A percentile compares a stretch with the other conserved stretches of the same genome.
phyloP scores from a whole-genome alignment of 495 filamentous ascomycete species.

The Filosporella fistucella region DNA sequence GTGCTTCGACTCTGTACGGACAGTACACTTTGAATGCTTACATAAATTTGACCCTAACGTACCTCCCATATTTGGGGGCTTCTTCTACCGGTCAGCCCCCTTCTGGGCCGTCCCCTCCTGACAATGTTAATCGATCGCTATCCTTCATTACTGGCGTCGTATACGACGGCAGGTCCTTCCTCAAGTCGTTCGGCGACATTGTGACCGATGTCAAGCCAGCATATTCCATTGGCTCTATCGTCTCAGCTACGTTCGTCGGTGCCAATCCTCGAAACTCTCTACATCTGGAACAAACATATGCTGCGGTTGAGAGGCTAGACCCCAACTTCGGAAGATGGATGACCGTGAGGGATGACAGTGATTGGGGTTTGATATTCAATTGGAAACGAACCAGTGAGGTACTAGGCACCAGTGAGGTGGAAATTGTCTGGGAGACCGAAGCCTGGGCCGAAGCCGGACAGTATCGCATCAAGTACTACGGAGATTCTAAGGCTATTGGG shows the following conservation, averaged over 20 bases:
- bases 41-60: conserved; percentile 74
- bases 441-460: conserved; percentile 51
- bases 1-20: conserved; percentile 90
- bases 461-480: conserved; percentile 83
- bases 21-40: conserved; percentile 89
- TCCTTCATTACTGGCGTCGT: conserved; percentile 80
- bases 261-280: conserved; percentile 91
- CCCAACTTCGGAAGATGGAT: conserved; percentile 52
- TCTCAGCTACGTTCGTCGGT: conserved; percentile 71
- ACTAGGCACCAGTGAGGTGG: conserved; percentile 75
- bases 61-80: conserved; percentile 62
- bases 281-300: conserved; percentile 72
- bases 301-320: conserved; percentile 65
- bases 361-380: conserved; percentile 75
- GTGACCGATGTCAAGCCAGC: conserved; percentile 47
- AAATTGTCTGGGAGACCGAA: conserved; percentile 74
- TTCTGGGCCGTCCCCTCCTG: conserved; percentile 66
- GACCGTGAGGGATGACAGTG: conserved; percentile 63
- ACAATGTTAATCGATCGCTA: conserved; percentile 75
- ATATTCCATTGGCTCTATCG: conserved; percentile 52
- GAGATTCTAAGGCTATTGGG: conserved; percentile 66
- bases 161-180: conserved; percentile 64
- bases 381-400: conserved; percentile 74
- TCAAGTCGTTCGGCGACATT: conserved; percentile 75
- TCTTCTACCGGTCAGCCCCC: conserved; percentile 36